Base-by-base conservation (phyloP, 73 alveolate species). In the Symbiodinium natans region DNA sequence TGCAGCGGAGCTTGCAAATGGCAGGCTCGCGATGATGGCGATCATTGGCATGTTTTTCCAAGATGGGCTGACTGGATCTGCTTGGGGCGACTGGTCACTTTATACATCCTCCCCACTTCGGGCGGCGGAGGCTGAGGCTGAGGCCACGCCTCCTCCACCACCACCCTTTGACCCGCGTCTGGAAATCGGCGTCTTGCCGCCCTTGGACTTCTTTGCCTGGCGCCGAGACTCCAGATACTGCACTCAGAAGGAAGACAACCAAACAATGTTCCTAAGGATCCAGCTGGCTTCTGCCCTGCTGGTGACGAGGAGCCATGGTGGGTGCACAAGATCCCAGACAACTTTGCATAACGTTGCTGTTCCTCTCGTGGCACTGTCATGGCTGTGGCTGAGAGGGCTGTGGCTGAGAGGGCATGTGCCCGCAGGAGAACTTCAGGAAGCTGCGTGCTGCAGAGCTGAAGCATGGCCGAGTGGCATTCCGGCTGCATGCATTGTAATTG, bases 41-140 rank as follows among this genome's bases (percentile, higher is more conserved):
- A 87, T 87, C 59, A 87, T 87, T 38, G 94, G 94, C 17, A 87
- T 87, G 94, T 87, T 87, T 39, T 87, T 87, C 84, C 94, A 87
- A 87, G 94, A 87, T 39, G 94, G 94, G 2, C 84, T 87, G 41
- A 54, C 94, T 0, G 94, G 93, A 5, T 86, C 93, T 23, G 93
- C 93, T 34, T 86, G 93, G 93, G 93, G 93, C 31, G 93, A 86
- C 34, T 86, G 93, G 93, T 86, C 93, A 8, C 93, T 86, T 10
- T 86, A 86, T 38, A 86, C 93, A 4, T 52, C 93, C 19, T 86
- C 93, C 33, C 93, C 93, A 13, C 59, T 86, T 82, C 80, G 93
- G 33, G 93, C 93, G 17, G 93, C 54, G 19, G 54, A 10, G 63
- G 23, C 63, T 8, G 82, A 68, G 33, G 39, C 29, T 15, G 82